A percentile compares a stretch with the other conserved stretches of the same genome.
These are phyloP conservation scores for Penicillium frequentans DNA, from an alignment of 2,329 filamentous ascomycete genomes.

Conservation along the genomic window DNA sequence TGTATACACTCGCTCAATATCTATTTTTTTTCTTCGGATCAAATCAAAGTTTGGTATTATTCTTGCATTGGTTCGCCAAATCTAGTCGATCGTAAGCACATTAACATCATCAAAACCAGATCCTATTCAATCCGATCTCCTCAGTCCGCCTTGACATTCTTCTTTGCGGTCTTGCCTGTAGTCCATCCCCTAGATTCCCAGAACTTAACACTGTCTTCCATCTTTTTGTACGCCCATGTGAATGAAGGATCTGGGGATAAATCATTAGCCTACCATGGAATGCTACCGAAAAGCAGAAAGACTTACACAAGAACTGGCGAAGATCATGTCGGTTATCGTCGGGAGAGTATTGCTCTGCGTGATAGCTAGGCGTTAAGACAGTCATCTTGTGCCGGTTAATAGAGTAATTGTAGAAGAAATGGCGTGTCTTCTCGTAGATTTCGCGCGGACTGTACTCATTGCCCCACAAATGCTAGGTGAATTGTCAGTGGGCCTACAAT, in stretches of 20 bases:
- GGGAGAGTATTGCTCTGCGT: conserved; percentile 52
- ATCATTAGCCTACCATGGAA: background rate
- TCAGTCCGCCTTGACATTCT: conserved; percentile 37
- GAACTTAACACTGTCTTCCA: conserved; percentile 47
- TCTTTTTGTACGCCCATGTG: conserved; percentile 50
- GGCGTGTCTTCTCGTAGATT: conserved; percentile 49
- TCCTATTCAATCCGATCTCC: background rate
- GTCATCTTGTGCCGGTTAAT: conserved; percentile 68
- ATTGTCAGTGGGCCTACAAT: background rate
- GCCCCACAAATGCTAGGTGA: conserved; percentile 47
- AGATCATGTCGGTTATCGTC: conserved; percentile 62
- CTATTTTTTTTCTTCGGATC: background rate
- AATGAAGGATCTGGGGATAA: conserved; percentile 37
- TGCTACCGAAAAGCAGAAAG: background rate
- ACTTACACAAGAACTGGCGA: conserved; percentile 54
- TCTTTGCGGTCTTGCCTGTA: conserved; percentile 33
- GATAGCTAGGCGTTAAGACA: conserved; percentile 58
- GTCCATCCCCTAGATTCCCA: conserved; percentile 43
- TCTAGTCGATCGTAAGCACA: background rate
- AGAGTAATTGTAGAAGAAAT: conserved; percentile 52
- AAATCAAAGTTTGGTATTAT: background rate
- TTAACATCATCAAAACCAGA: background rate
- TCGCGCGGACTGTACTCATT: conserved; percentile 41
- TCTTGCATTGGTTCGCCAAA: background rate
- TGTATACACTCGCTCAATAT: background rate